These are phyloP conservation scores for Orbilia brochopaga DNA, from an alignment of 2,329 filamentous ascomycete species.

Conservation along the genomic window DNA sequence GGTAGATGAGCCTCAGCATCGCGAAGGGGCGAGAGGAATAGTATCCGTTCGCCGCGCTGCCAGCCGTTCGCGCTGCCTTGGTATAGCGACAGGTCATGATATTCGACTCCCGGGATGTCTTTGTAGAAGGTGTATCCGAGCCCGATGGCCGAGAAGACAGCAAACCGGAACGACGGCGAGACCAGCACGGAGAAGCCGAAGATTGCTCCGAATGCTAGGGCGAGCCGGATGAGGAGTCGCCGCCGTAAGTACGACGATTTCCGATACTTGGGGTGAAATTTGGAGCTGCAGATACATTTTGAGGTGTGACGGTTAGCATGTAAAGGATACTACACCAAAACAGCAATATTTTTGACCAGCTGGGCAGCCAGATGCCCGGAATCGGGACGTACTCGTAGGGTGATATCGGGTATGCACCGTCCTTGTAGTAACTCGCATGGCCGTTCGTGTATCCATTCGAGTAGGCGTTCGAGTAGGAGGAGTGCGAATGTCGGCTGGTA, in stretches of 20 bases:
- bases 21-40: slow-evolving; percentile 90
- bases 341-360: too few relatives aligned
- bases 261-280: slow-evolving; percentile 41
- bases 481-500: slow-evolving; percentile 41
- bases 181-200: slow-evolving; percentile 40
- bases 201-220: slow-evolving; percentile 9
- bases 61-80: slow-evolving; percentile 90
- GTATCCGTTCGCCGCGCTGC: slow-evolving; percentile 93
- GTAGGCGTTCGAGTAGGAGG: slow-evolving; percentile 26
- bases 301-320: slow-evolving; percentile 19
- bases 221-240: slow-evolving; percentile 34
- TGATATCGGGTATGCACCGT: slow-evolving; percentile 40
- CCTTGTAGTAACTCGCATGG: slow-evolving; percentile 34
- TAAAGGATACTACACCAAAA: too few relatives aligned
- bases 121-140: slow-evolving; percentile 47
- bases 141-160: slow-evolving; percentile 35
- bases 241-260: slow-evolving; percentile 37
- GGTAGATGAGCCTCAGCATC: slow-evolving; percentile 89
- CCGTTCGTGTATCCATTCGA: slow-evolving; percentile 41
- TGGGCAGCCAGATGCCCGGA: too few relatives aligned
- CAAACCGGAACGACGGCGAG: slow-evolving; percentile 32
- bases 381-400: slow-evolving; percentile 39
- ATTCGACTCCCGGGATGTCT: slow-evolving; percentile 82
- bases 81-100: slow-evolving; percentile 92
- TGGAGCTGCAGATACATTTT: slow-evolving; percentile 22